Conservation (phyloP, 78 protist species). For the Chrysochromulina tobinii region DNA sequence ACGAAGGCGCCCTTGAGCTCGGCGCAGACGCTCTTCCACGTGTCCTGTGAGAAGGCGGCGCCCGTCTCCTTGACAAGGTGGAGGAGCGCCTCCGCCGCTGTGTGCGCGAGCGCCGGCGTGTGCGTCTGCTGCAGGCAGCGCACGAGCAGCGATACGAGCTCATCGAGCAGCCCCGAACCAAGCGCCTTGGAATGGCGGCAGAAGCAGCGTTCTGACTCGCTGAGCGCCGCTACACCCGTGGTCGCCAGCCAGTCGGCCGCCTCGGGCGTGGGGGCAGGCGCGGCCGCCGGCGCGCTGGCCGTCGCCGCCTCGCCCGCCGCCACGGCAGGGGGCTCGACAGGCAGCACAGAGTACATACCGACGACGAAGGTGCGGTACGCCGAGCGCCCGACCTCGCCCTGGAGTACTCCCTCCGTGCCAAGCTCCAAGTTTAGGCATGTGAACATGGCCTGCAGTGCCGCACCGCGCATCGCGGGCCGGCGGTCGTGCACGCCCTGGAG, state of each 20-base stretch:
- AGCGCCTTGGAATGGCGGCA: background rate
- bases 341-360: no score
- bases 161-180: background rate
- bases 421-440: background rate
- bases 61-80: constrained; percentile 4
- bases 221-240: background rate
- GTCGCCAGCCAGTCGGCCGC: background rate
- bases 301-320: no score
- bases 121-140: constrained; percentile 17
- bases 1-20: constrained; percentile 4
- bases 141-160: background rate
- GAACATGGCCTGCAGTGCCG: background rate
- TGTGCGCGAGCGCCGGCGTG: background rate
- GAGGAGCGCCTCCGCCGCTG: background rate
- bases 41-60: background rate
- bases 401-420: background rate
- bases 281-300: no score
- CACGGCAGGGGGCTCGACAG: no score
- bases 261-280: background rate
- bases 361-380: no score
- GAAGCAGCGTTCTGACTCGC: background rate
- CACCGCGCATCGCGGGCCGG: background rate
- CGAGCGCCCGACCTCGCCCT: no score
- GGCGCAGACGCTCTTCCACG: background rate
- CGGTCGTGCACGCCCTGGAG: background rate